These are phyloP conservation scores for Oehlia diaphana DNA, from an alignment of 192 early-diverging fungal genomes.

Conservation along the genomic window DNA sequence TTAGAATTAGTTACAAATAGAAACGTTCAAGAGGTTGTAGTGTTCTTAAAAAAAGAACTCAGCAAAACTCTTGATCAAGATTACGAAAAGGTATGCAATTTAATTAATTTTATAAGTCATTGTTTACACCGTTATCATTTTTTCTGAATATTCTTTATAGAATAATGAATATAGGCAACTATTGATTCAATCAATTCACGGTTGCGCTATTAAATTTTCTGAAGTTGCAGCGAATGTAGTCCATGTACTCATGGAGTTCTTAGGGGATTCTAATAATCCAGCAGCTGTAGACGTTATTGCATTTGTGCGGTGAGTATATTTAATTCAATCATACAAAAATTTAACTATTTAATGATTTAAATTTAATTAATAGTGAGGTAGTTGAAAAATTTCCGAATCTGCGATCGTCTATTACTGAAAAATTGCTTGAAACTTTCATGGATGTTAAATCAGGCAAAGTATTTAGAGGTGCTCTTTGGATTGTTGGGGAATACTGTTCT, in stretches of 20 bases:
- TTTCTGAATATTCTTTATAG: constrained; percentile 43
- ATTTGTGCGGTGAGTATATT: constrained; percentile 75
- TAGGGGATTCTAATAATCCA: constrained; percentile 86
- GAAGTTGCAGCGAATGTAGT: constrained; percentile 97
- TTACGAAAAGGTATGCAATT: constrained; percentile 72
- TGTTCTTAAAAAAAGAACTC: constrained; percentile 95
- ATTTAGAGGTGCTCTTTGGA: constrained; percentile 96
- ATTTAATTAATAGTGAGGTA: constrained; percentile 63
- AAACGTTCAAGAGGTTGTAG: constrained; percentile 92
- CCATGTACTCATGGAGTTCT: constrained; percentile 92
- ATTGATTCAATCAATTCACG: constrained; percentile 94
- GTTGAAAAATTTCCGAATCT: constrained; percentile 94
- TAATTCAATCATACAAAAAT: background rate
- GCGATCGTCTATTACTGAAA: constrained; percentile 78
- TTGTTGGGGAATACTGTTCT: constrained; percentile 94
- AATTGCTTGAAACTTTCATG: constrained; percentile 78
- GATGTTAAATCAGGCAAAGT: constrained; percentile 93
- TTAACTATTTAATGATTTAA: constrained; percentile 10
- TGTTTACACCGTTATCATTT: background rate
- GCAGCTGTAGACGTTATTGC: constrained; percentile 93
- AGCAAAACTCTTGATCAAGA: constrained; percentile 89
- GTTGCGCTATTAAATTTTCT: constrained; percentile 93
- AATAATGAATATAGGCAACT: constrained; percentile 92
- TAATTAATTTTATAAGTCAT: background rate
- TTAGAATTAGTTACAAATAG: constrained; percentile 88